Percentiles rank a stretch among this genome's conserved stretches.
Conservation (phyloP, 208 protist species). For the Acanthamoeba healyi region DNA sequence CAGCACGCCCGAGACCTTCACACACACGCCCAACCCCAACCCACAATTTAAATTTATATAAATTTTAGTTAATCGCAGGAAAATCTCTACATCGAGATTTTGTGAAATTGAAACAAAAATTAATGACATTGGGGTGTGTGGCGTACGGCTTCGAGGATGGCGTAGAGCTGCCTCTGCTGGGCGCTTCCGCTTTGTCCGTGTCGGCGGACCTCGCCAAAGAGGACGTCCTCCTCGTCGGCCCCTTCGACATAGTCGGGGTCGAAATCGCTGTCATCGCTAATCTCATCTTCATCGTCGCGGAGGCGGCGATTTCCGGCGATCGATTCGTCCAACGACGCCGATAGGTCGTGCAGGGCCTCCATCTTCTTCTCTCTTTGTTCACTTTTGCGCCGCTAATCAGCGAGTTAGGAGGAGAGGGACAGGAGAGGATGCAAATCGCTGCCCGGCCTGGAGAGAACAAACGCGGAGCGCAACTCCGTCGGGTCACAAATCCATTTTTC, state of each 20-base stretch:
- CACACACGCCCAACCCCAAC: background rate
- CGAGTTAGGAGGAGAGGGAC: too few species aligned
- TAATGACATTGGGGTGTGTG: background rate
- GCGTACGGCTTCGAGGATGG: constrained; percentile 39
- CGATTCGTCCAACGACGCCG: constrained; percentile 9
- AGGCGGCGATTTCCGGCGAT: background rate
- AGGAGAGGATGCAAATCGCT: too few species aligned
- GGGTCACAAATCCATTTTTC: too few species aligned
- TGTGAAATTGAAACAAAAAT: background rate
- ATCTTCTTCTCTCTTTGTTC: too few species aligned
- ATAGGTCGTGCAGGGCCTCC: constrained; percentile 22
- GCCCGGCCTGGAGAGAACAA: background rate
- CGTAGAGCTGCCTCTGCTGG: constrained; percentile 36
- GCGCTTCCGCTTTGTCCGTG: constrained; percentile 14
- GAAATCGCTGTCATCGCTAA: background rate
- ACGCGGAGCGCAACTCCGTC: too few species aligned
- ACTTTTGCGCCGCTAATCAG: too few species aligned
- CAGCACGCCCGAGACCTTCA: constrained; percentile 34
- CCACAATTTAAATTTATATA: background rate
- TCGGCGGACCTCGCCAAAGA: constrained; percentile 14
- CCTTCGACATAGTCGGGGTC: background rate
- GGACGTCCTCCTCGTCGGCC: background rate
- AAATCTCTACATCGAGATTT: too few species aligned
- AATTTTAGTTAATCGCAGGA: too few species aligned
- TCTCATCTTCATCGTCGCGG: background rate